These are phyloP conservation scores for Thalassiosira ordinaria DNA, from an alignment of 352 stramenopile species.

Conservation along the genomic window DNA sequence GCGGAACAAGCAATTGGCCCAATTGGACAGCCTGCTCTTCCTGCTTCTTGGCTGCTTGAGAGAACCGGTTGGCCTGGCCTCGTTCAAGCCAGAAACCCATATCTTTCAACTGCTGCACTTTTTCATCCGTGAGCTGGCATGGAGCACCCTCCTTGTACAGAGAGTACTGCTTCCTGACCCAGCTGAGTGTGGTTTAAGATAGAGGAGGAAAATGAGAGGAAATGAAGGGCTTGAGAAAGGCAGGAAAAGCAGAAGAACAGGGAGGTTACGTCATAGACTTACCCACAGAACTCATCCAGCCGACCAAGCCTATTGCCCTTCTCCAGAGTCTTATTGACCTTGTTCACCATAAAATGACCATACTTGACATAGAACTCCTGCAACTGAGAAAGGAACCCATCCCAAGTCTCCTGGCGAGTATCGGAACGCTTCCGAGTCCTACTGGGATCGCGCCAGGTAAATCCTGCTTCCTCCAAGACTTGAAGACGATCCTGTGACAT, in stretches of 20 bases:
- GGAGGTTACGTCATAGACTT: too few species aligned
- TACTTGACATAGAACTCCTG: constrained; percentile 7
- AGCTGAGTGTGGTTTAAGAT: too few species aligned
- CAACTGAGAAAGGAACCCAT: constrained; percentile 21
- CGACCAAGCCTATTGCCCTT: constrained; percentile 5
- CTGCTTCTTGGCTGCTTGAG: neutral
- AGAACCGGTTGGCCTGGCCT: neutral
- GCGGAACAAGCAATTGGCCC: neutral
- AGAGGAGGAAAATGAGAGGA: too few species aligned
- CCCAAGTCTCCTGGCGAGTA: constrained; percentile 20
- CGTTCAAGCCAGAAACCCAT: constrained; percentile 30
- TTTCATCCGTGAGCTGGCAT: constrained; percentile 8
- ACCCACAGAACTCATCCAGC: constrained; percentile 21
- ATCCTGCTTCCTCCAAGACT: constrained; percentile 12
- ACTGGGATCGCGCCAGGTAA: constrained; percentile 24
- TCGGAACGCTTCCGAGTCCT: constrained; percentile 7
- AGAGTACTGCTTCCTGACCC: constrained; percentile 23
- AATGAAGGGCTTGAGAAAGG: too few species aligned
- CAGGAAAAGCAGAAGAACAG: too few species aligned
- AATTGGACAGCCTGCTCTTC: neutral
- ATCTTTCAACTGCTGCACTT: constrained; percentile 24
- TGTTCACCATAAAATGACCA: constrained; percentile 32
- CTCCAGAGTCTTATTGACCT: constrained; percentile 9
- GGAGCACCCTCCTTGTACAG: constrained; percentile 24
- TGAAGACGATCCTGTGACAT: constrained; percentile 27